These are phyloP conservation scores for Backusella tuberculispora DNA, from an alignment of 192 early-diverging fungal species.

Conservation along the genomic window DNA sequence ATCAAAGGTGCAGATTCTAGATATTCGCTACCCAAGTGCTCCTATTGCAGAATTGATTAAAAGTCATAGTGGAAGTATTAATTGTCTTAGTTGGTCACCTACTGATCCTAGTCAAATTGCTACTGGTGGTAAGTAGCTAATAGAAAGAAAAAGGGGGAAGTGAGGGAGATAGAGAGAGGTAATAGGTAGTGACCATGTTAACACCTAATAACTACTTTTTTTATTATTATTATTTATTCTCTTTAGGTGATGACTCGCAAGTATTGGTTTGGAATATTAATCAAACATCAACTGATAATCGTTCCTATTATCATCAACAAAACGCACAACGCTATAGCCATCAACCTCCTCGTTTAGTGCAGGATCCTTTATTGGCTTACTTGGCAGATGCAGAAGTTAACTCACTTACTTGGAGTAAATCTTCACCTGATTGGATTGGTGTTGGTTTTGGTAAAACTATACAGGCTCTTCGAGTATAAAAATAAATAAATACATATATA, in stretches of 20 bases:
- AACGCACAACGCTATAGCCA: conserved; percentile 31
- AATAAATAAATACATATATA: neutral
- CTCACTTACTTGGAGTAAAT: conserved; percentile 81
- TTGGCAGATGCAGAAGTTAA: conserved; percentile 77
- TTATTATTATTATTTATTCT: neutral
- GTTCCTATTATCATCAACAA: conserved; percentile 43
- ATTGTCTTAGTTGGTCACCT: conserved; percentile 90
- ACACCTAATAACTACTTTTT: neutral
- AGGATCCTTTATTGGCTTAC: conserved; percentile 77
- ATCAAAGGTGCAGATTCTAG: conserved; percentile 80
- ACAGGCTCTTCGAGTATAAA: conserved; percentile 80
- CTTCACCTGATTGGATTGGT: conserved; percentile 85
- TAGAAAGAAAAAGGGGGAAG: neutral
- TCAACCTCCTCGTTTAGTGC: conserved; percentile 35
- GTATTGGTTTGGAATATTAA: conserved; percentile 93
- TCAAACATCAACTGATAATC: conserved; percentile 27
- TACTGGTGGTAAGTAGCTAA: conserved; percentile 70
- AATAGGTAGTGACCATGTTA: neutral
- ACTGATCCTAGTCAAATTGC: conserved; percentile 77
- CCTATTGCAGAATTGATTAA: conserved; percentile 78
- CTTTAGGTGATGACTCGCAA: conserved; percentile 82
- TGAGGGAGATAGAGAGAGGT: no score
- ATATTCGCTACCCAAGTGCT: conserved; percentile 88
- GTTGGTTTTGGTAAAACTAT: conserved; percentile 85
- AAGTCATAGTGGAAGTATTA: conserved; percentile 78